Evolutionary conservation across 495 filamentous ascomycete species (phyloP), one percentile per base, ranked within the genome.

Genomic region (Achaetomiella virescens): DNA sequence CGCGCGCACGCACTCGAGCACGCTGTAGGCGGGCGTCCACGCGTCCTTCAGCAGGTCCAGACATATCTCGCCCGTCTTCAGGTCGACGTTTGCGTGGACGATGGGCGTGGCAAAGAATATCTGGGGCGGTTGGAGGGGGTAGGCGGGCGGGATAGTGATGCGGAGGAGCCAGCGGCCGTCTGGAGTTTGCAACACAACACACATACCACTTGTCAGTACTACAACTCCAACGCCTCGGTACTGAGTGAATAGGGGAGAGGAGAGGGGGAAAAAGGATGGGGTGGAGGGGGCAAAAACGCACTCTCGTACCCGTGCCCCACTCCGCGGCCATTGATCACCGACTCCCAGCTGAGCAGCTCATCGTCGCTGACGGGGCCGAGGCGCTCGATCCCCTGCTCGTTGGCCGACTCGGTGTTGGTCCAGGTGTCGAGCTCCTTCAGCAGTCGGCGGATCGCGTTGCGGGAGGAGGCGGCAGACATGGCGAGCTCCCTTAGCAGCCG

Each of bases 21-120:
- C 76, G 27, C 86, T 92, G 65, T 93, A 95, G 29, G 86, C 81
- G 29, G 91, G 87, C 58, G 84, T 85, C 93, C 93, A 98, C 43
- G 81, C 78, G 27, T 84, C 81, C 60, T 85, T 86, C 42, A 98
- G 72, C 52, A 98, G 77, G 58, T 96, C 91, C 12, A 97, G 80
- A 64, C 93, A 97, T 67, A 98, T 93, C 68, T 96, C 89, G 62
- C 93, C 93, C 5, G 85, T 90, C 60, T 82, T 75, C 65, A 90
- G 85, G 55, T 79, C 77, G 22, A 97, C 80, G 72, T 96, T 96
- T 10, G 92, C 85, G 71, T 96, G 91, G 62, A 87, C 90, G 61
- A 93, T 83, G 46, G 80, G 81, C 25, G 90, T 97, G 1, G 76
- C 70, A 75, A 98, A 98, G 40, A 60, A 75, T 58, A 97, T 87